Evolutionary conservation across 768 basidiomycete genomes (phyloP).

Genomic region (Termitomyces sp.): DNA sequence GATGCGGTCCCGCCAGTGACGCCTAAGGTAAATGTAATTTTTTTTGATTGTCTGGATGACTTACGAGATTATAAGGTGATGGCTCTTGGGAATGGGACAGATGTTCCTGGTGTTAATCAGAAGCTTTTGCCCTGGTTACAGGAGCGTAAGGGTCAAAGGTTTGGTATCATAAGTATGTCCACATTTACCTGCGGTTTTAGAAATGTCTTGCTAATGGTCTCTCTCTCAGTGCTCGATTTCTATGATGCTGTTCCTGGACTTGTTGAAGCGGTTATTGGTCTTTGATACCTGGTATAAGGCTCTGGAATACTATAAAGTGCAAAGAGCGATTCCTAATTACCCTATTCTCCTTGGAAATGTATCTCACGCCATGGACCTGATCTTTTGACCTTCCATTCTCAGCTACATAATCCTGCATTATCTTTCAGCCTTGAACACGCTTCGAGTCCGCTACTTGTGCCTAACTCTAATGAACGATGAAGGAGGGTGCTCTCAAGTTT

Average conservation of each 20-base stretch:
- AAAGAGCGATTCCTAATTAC: not conserved
- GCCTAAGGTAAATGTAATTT: slow-evolving; percentile 24
- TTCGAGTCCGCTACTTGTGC: no score
- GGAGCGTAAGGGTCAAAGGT: slow-evolving; percentile 34
- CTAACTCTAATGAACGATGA: no score
- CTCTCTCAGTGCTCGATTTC: slow-evolving; percentile 39
- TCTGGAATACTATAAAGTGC: not conserved
- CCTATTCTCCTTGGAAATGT: not conserved
- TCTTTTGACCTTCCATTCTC: not conserved
- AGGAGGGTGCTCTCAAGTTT: no score
- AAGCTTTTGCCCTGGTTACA: slow-evolving; percentile 38
- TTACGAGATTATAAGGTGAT: slow-evolving; percentile 34
- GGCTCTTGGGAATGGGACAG: slow-evolving; percentile 35
- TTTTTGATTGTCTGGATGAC: not conserved
- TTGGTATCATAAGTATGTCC: slow-evolving; percentile 39
- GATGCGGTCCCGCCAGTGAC: slow-evolving; percentile 27
- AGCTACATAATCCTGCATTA: not conserved
- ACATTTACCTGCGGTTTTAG: not conserved
- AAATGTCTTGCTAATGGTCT: not conserved
- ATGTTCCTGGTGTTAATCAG: slow-evolving; percentile 36
- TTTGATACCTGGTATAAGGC: slow-evolving; percentile 11
- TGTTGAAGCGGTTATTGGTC: slow-evolving; percentile 39
- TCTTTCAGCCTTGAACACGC: no score
- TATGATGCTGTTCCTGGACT: slow-evolving; percentile 41
- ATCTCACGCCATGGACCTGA: not conserved